These are phyloP conservation scores for Fistulinella prunicolor DNA, from an alignment of 768 basidiomycete genomes.

Conservation along the genomic window DNA sequence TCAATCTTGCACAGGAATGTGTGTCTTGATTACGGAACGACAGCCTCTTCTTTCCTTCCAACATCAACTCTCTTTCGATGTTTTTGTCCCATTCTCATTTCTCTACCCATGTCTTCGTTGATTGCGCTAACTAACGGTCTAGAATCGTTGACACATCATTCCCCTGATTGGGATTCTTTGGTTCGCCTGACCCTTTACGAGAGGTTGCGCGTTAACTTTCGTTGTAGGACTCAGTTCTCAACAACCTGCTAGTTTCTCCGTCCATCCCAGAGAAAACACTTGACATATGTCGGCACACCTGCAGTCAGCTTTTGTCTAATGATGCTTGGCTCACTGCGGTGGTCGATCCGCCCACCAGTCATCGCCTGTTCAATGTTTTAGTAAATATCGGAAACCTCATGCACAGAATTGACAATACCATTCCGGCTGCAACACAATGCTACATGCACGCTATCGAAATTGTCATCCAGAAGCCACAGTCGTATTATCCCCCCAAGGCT, in stretches of 20 bases:
- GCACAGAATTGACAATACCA: conserved; percentile 27
- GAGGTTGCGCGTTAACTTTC: conserved; percentile 10
- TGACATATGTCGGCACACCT: conserved; percentile 31
- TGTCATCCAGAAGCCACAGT: conserved; percentile 33
- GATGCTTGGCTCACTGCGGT: conserved; percentile 22
- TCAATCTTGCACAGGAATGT: conserved; percentile 33
- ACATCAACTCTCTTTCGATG: conserved; percentile 15
- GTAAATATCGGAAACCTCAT: conserved; percentile 40
- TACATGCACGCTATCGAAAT: conserved; percentile 44
- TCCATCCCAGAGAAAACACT: conserved; percentile 31
- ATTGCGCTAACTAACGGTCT: conserved; percentile 25
- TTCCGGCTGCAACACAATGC: conserved; percentile 32
- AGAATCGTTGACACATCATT: conserved; percentile 19
- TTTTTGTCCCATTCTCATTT: conserved; percentile 6
- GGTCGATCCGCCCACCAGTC: conserved; percentile 32
- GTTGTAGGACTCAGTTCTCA: conserved; percentile 25
- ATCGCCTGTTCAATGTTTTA: conserved; percentile 45
- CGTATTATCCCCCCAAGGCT: conserved; percentile 9
- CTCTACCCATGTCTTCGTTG: conserved; percentile 23
- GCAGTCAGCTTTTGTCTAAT: conserved; percentile 30
- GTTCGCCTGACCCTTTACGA: conserved; percentile 17
- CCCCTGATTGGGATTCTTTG: conserved; percentile 33
- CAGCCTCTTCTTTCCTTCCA: conserved; percentile 17
- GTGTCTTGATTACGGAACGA: conserved; percentile 31
- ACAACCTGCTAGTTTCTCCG: conserved; percentile 25